These are phyloP conservation scores for Allium fistulosum DNA, from an alignment of 106 monocot genomes.

Conservation along the genomic window DNA sequence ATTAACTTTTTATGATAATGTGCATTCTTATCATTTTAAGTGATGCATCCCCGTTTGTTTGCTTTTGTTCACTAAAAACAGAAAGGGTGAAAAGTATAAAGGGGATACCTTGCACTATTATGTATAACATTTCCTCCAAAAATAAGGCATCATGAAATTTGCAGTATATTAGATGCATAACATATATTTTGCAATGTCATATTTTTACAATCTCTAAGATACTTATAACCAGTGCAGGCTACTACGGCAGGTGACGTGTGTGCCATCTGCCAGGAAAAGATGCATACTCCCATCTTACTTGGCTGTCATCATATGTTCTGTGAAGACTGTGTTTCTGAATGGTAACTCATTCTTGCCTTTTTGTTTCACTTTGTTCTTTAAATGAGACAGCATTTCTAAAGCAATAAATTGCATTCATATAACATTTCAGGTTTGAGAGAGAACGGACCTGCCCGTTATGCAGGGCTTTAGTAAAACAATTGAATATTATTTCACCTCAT, in stretches of 20 bases:
- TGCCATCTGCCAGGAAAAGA: conserved; percentile 58
- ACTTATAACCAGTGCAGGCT: conserved; percentile 9
- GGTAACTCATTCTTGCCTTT: conserved; percentile 12
- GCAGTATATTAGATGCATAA: neutral
- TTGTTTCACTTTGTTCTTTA: no score
- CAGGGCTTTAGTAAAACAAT: conserved; percentile 81
- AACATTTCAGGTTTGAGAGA: conserved; percentile 74
- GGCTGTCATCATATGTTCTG: conserved; percentile 54
- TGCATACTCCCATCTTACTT: conserved; percentile 43
- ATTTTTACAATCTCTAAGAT: neutral
- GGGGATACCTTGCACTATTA: neutral
- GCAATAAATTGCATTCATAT: neutral
- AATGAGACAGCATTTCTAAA: no score
- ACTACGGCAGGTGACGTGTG: conserved; percentile 40
- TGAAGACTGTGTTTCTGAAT: conserved; percentile 59
- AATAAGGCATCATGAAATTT: neutral
- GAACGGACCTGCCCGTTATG: conserved; percentile 91
- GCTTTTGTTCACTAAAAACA: neutral
- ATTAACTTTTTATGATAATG: neutral
- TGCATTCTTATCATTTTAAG: neutral
- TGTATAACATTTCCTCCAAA: neutral
- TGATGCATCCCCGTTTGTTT: neutral
- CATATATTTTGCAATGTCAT: neutral
- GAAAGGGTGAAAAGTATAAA: neutral
- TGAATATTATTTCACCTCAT: no score